Evolutionary conservation across 768 basidiomycete genomes (phyloP).

Genomic region (Gyrodon lividus): DNA sequence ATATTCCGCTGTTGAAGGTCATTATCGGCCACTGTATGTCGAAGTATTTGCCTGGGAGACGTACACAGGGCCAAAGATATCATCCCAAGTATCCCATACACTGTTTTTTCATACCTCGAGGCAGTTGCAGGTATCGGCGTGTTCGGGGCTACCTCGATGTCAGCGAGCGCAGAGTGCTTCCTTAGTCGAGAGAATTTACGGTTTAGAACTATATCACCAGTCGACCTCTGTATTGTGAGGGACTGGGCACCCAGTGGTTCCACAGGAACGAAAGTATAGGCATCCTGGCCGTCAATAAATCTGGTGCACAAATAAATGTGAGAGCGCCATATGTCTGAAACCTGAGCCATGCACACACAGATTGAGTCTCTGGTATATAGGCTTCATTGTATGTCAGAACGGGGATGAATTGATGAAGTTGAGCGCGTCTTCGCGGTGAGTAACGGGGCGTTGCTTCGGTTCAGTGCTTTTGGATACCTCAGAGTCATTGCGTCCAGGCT

Average conservation of each 20-base stretch:
- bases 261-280: slow-evolving; percentile 77
- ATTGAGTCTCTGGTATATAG: slow-evolving; percentile 70
- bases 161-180: background rate
- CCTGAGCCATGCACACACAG: slow-evolving; percentile 44
- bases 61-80: slow-evolving; percentile 75
- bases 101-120: slow-evolving; percentile 58
- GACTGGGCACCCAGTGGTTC: slow-evolving; percentile 59
- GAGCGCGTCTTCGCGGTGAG: slow-evolving; percentile 12
- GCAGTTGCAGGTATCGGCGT: slow-evolving; percentile 52
- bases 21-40: background rate
- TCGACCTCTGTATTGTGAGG: slow-evolving; percentile 67
- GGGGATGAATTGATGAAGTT: slow-evolving; percentile 8
- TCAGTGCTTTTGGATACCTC: slow-evolving; percentile 10
- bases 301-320: slow-evolving; percentile 32
- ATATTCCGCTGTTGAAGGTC: slow-evolving; percentile 73
- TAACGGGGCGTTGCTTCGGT: background rate
- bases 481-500: too few relatives aligned
- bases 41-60: slow-evolving; percentile 24
- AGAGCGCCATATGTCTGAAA: slow-evolving; percentile 7
- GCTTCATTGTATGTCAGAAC: slow-evolving; percentile 51
- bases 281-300: slow-evolving; percentile 68
- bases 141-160: slow-evolving; percentile 46
- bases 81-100: slow-evolving; percentile 76
- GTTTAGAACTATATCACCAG: slow-evolving; percentile 75
- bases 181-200: slow-evolving; percentile 39